Base-by-base conservation (phyloP, 306 rosid genomes). In the Calophaca sinica region DNA sequence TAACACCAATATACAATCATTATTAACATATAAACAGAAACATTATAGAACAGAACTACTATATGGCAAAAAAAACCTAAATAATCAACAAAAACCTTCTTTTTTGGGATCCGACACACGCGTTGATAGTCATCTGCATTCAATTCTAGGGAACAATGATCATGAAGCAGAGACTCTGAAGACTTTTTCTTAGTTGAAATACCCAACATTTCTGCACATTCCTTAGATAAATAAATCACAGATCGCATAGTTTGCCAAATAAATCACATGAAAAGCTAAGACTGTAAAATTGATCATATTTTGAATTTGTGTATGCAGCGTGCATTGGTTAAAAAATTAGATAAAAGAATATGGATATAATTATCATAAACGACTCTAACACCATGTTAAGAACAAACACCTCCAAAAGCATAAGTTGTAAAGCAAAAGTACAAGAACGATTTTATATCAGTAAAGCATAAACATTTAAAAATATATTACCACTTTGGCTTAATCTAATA, bases 71-170 rank as follows among this genome's bases (percentile, higher is more conserved):
- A 13, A 53, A 57, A 46, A 61, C 52, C 20, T 4, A 20, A 4
- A 57, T 10, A 4, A n/a, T 14, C 9, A 53, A 62, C 9, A 50
- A 5, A 6, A 45, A 91, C 98, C 98, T 93, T 93, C 62, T 36
- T 80, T 71, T 80, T 81, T 0, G 98, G 98, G 15, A 93, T 79
- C 45, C 12, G 70, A 54, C 92, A 87, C 58, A 87, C 92, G 10
- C 98, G 91, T 32, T 87, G 87, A 15, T 76, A 80, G 63, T 93
- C 98, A 74, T 93, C 98, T 0, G 3, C 12, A 35, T 91, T 93
- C 51, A 93, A 45, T 60, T 74, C 62, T 5, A 87, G 54, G 0
- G 98, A 83, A 3, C 89, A 86, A 55, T 93, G 98, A 80, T 93
- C 97, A 55, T 81, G 72, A 5, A 93, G 82, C 9, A 45, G 5